Conservation (phyloP, 2,329 filamentous ascomycete genomes). For the Colletotrichum lindemuthianum region DNA sequence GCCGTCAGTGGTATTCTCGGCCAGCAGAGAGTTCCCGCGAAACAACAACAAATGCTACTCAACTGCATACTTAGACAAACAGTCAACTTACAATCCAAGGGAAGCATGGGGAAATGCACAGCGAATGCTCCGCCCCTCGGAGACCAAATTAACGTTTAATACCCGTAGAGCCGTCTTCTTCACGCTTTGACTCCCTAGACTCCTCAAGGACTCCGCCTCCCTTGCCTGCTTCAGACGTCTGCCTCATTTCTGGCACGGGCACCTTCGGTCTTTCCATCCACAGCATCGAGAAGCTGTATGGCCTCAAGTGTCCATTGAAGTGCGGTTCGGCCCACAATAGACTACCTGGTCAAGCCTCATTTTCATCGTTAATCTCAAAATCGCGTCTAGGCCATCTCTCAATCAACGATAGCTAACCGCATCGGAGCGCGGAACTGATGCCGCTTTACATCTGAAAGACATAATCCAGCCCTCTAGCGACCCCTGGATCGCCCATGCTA, state of each 20-base stretch:
- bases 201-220: neutral
- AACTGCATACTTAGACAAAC: too few relatives aligned
- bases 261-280: slow-evolving; percentile 3
- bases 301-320: too few relatives aligned
- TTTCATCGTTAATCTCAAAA: too few relatives aligned
- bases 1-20: neutral
- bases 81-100: neutral
- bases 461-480: too few relatives aligned
- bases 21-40: slow-evolving; percentile 1
- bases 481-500: slow-evolving; percentile 7
- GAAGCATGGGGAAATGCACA: neutral
- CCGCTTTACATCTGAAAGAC: too few relatives aligned
- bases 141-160: slow-evolving; percentile 18
- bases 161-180: slow-evolving; percentile 13
- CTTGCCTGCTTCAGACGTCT: slow-evolving; percentile 21
- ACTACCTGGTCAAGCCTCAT: too few relatives aligned
- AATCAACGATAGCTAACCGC: too few relatives aligned
- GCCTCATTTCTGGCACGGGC: slow-evolving; percentile 17
- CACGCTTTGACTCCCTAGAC: slow-evolving; percentile 15
- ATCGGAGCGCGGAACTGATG: too few relatives aligned
- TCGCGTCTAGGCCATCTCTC: too few relatives aligned
- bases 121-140: slow-evolving; percentile 23
- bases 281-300: neutral
- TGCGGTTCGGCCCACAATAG: too few relatives aligned
- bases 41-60: neutral